Evolutionary conservation across 73 alveolate species (phyloP).

Genomic region (Uronychia setigera): DNA sequence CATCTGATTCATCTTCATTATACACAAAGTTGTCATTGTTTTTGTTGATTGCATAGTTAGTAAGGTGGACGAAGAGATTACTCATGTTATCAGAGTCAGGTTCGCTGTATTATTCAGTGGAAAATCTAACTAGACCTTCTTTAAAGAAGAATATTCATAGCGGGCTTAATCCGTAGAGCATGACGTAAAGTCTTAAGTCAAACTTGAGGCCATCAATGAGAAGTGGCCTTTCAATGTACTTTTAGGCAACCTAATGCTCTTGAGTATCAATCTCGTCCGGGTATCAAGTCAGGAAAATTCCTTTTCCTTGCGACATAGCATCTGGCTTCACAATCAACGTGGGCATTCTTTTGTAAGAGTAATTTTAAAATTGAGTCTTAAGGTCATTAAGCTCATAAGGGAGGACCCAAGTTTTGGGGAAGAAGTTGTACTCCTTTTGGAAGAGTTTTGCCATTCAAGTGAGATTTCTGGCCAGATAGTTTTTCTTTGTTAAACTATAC

Average conservation of each 20-base stretch:
- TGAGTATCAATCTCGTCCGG: conserved; percentile 66
- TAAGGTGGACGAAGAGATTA: conserved; percentile 55
- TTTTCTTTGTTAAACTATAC: conserved; percentile 79
- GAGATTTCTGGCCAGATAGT: conserved; percentile 73
- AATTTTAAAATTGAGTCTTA: conserved; percentile 40
- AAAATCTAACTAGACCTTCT: conserved; percentile 96
- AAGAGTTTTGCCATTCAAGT: conserved; percentile 61
- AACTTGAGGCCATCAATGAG: conserved; percentile 90
- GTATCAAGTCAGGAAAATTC: conserved; percentile 67
- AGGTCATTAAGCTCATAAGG: conserved; percentile 79
- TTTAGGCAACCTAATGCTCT: conserved; percentile 86
- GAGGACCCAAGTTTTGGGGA: conserved; percentile 80
- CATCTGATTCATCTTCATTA: conserved; percentile 56
- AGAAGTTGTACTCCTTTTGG: conserved; percentile 72
- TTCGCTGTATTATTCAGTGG: conserved; percentile 89
- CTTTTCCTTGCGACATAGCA: conserved; percentile 68
- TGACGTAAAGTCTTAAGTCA: conserved; percentile 94
- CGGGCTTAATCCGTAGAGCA: conserved; percentile 93
- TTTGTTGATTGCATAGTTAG: conserved; percentile 60
- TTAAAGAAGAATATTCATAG: conserved; percentile 88
- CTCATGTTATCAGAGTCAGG: conserved; percentile 72
- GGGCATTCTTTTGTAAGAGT: conserved; percentile 26
- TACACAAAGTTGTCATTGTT: conserved; percentile 15
- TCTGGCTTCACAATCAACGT: conserved; percentile 63
- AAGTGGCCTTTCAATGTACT: conserved; percentile 91